Conservation (phyloP, 805 yeast genomes). For the Cyberlindnera petersonii region DNA sequence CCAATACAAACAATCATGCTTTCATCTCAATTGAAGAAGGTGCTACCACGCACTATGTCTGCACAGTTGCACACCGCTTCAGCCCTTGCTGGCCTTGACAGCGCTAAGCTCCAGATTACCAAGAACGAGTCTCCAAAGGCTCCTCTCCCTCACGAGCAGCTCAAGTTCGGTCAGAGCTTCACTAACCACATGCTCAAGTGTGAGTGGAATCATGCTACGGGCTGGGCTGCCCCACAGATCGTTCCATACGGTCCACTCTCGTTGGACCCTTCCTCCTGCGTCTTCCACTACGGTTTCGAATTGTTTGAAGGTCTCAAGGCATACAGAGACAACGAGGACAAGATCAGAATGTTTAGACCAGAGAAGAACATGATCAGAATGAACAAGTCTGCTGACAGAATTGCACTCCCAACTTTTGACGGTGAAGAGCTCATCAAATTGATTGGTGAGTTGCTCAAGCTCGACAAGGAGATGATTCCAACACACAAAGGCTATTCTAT, state of each 20-base stretch:
- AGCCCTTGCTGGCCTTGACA: slow-evolving; percentile 43
- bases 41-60: slow-evolving; percentile 13
- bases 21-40: slow-evolving; percentile 4
- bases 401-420: slow-evolving; percentile 85
- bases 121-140: slow-evolving; percentile 46
- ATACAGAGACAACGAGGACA: slow-evolving; percentile 58
- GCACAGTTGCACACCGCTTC: slow-evolving; percentile 5
- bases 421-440: slow-evolving; percentile 69
- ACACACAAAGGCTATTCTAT: slow-evolving; percentile 83
- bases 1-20: too few relatives aligned
- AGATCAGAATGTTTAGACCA: slow-evolving; percentile 83
- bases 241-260: slow-evolving; percentile 74
- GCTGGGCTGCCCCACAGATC: slow-evolving; percentile 90
- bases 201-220: slow-evolving; percentile 72
- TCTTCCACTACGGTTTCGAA: slow-evolving; percentile 92
- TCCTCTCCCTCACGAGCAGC: slow-evolving; percentile 55
- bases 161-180: slow-evolving; percentile 71
- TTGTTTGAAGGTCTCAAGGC: slow-evolving; percentile 96
- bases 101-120: slow-evolving; percentile 49
- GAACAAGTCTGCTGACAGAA: slow-evolving; percentile 84
- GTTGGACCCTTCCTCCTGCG: slow-evolving; percentile 85
- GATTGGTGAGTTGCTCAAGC: slow-evolving; percentile 68
- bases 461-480: slow-evolving; percentile 81
- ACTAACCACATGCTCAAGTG: slow-evolving; percentile 86
- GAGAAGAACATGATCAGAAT: slow-evolving; percentile 89